Percentiles rank a stretch among this genome's conserved stretches.
phyloP scores from a whole-genome alignment of 2,329 filamentous ascomycete species.

The Fusarium sp. region DNA sequence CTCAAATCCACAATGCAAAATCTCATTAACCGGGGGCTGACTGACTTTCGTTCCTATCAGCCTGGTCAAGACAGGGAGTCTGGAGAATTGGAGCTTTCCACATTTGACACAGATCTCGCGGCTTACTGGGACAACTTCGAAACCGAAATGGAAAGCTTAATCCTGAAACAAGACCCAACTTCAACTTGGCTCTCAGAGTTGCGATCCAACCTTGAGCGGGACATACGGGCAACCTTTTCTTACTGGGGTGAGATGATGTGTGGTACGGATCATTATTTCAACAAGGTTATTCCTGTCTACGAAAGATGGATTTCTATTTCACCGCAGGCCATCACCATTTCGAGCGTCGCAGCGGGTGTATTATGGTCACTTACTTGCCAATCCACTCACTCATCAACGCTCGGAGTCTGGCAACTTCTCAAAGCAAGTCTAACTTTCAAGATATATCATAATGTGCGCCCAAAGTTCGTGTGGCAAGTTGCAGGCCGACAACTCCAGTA shows the following conservation, averaged over 20 bases:
- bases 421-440: constrained; percentile 16
- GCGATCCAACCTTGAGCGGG: not conserved
- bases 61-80: no score
- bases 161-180: not conserved
- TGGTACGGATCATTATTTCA: not conserved
- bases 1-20: not conserved
- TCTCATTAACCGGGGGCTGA: not conserved
- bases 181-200: not conserved
- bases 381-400: not conserved
- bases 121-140: constrained; percentile 6
- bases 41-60: not conserved
- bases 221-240: not conserved
- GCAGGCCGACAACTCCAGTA: constrained; percentile 10
- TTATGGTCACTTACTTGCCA: not conserved
- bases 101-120: constrained; percentile 4
- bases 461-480: not conserved
- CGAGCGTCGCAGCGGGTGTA: not conserved
- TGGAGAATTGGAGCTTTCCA: not conserved
- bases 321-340: not conserved
- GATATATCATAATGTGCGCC: not conserved
- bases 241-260: not conserved
- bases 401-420: not conserved
- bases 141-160: not conserved
- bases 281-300: not conserved
- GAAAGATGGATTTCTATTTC: not conserved